Evolutionary conservation across 768 basidiomycete genomes (phyloP).

Genomic region (Mrakia gelida): DNA sequence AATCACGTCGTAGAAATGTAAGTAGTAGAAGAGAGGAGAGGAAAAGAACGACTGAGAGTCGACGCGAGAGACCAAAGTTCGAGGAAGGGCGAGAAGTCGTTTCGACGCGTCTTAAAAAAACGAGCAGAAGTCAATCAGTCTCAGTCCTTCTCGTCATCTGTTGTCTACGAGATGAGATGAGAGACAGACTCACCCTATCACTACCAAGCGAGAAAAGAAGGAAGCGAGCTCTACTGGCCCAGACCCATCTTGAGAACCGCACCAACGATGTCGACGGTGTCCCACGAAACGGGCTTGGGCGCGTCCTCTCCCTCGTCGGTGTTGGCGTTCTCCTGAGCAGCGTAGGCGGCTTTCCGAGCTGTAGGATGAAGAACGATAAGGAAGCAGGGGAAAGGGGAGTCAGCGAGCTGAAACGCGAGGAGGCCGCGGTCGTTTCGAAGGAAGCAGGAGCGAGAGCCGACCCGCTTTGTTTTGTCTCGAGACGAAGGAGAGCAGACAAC

Average conservation of each 20-base stretch:
- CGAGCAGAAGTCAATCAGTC: no score
- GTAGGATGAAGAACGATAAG: background rate
- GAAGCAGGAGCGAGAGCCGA: background rate
- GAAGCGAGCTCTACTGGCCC: background rate
- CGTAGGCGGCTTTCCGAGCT: slow-evolving; percentile 26
- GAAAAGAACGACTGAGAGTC: background rate
- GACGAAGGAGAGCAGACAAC: background rate
- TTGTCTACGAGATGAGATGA: no score
- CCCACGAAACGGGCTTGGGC: slow-evolving; percentile 17
- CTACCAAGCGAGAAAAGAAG: background rate
- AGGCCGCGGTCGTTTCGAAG: background rate
- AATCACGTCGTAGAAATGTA: background rate
- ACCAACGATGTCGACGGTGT: slow-evolving; percentile 31
- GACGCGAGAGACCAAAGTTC: no score
- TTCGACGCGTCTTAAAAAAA: background rate
- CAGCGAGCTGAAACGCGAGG: background rate
- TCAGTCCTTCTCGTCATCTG: no score
- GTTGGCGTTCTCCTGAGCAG: background rate
- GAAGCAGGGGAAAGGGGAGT: background rate
- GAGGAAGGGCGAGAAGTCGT: background rate
- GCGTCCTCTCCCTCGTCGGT: background rate
- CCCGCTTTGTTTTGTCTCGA: no score
- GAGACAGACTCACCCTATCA: no score
- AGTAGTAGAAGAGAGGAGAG: background rate
- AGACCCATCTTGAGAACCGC: slow-evolving; percentile 31